phyloP scores from a whole-genome alignment of 169 alveolate genomes.

The Cryptosporidium xiaoi region DNA sequence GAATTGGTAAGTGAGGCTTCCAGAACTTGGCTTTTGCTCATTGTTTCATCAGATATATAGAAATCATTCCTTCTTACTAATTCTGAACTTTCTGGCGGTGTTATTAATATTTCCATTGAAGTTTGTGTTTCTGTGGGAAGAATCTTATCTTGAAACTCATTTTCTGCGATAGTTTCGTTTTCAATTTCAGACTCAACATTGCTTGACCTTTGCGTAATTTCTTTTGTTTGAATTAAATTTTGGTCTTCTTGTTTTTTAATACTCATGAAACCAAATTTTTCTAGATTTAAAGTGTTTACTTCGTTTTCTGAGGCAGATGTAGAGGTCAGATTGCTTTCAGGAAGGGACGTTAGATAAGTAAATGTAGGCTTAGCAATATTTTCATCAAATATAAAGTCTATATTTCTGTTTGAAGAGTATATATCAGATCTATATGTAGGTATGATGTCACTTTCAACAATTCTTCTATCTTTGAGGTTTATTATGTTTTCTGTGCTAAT shows the following conservation, averaged over 20 bases:
- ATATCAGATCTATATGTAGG: neutral
- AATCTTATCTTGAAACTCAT: no score
- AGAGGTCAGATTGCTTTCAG: conserved; percentile 31
- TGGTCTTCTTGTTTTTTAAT: neutral
- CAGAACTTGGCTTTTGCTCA: no score
- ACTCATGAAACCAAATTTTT: neutral
- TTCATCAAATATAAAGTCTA: neutral
- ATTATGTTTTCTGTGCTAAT: no score
- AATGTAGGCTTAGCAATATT: neutral
- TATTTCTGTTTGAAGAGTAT: conserved; percentile 8
- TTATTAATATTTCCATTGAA: conserved; percentile 50
- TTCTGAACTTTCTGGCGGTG: conserved; percentile 58
- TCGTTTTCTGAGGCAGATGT: conserved; percentile 16
- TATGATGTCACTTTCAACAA: no score
- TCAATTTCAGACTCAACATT: neutral
- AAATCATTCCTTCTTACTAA: conserved; percentile 1
- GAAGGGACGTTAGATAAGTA: conserved; percentile 1
- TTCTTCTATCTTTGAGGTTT: no score
- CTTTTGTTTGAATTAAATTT: neutral
- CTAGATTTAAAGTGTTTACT: neutral
- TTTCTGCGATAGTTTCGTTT: neutral
- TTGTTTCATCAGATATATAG: conserved; percentile 10
- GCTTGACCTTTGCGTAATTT: no score
- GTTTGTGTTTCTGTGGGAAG: conserved; percentile 21
- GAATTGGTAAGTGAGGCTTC: no score